Evolutionary conservation across 805 yeast species (phyloP).

Genomic region (Pichia cabralensis): DNA sequence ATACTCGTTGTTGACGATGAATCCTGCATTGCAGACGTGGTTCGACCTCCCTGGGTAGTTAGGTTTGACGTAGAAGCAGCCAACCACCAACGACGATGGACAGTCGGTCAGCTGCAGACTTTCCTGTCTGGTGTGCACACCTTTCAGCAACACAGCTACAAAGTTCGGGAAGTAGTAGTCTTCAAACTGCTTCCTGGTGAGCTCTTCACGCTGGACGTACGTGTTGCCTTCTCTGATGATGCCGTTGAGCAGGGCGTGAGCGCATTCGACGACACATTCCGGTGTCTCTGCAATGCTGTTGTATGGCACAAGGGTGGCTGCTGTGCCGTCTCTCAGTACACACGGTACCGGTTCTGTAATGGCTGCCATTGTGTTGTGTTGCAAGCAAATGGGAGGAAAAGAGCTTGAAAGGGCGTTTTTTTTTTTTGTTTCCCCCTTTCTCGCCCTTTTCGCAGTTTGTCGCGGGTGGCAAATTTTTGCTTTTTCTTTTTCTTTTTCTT

Average conservation of each 20-base stretch:
- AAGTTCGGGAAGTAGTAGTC: constrained; percentile 57
- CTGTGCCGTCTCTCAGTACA: constrained; percentile 13
- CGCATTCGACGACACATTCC: constrained; percentile 31
- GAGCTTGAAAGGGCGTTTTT: too few relatives aligned
- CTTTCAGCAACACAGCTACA: constrained; percentile 56
- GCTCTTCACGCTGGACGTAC: constrained; percentile 47
- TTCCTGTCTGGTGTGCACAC: too few relatives aligned
- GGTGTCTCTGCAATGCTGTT: constrained; percentile 43
- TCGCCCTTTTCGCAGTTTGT: too few relatives aligned
- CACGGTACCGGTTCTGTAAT: not conserved
- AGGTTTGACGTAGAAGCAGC: constrained; percentile 76
- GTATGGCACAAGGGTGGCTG: constrained; percentile 51
- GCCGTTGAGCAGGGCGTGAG: constrained; percentile 45
- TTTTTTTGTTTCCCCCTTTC: too few relatives aligned
- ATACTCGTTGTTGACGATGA: constrained; percentile 47
- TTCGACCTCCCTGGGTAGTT: constrained; percentile 79
- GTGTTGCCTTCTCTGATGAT: constrained; percentile 69
- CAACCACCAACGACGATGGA: too few relatives aligned
- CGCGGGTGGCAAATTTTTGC: too few relatives aligned
- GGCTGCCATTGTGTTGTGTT: constrained; percentile 7
- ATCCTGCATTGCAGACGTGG: constrained; percentile 84
- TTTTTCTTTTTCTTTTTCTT: too few relatives aligned
- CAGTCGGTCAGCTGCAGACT: too few relatives aligned
- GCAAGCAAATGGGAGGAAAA: not conserved
- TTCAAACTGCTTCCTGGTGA: constrained; percentile 40